Evolutionary conservation across 345 rosid genomes (phyloP).

Genomic region (Citrus medica): DNA sequence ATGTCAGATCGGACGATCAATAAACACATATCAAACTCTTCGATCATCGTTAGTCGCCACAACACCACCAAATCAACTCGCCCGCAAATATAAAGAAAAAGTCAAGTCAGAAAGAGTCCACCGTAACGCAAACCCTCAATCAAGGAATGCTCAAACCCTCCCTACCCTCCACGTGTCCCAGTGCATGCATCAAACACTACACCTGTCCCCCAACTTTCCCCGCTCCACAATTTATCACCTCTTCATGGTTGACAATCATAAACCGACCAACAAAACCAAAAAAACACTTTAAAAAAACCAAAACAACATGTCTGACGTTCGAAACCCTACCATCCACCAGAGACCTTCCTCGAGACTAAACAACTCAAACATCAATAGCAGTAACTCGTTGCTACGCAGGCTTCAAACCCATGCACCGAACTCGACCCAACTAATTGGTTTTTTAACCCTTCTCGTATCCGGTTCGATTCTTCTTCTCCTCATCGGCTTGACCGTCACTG

Average conservation of each 20-base stretch:
- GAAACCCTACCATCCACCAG: constrained; percentile 13
- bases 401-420: constrained; percentile 51
- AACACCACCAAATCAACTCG: background rate
- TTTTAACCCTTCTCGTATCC: constrained; percentile 52
- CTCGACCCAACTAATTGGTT: constrained; percentile 55
- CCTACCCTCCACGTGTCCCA: constrained; percentile 24
- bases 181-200: constrained; percentile 21
- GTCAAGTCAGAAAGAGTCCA: constrained; percentile 7
- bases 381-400: constrained; percentile 36
- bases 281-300: background rate
- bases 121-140: background rate
- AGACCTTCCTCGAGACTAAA: constrained; percentile 13
- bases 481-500: constrained; percentile 54
- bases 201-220: constrained; percentile 12
- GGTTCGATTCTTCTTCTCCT: constrained; percentile 65
- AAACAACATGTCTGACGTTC: constrained; percentile 26
- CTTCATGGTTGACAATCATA: background rate
- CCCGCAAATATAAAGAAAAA: background rate
- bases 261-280: background rate
- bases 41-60: background rate
- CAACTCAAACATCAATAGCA: constrained; percentile 17
- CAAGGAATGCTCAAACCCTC: background rate
- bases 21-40: background rate
- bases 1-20: background rate
- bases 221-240: background rate